Conservation (phyloP, 2,329 filamentous ascomycete genomes). For the Berkeleyomyces rouxiae region DNA sequence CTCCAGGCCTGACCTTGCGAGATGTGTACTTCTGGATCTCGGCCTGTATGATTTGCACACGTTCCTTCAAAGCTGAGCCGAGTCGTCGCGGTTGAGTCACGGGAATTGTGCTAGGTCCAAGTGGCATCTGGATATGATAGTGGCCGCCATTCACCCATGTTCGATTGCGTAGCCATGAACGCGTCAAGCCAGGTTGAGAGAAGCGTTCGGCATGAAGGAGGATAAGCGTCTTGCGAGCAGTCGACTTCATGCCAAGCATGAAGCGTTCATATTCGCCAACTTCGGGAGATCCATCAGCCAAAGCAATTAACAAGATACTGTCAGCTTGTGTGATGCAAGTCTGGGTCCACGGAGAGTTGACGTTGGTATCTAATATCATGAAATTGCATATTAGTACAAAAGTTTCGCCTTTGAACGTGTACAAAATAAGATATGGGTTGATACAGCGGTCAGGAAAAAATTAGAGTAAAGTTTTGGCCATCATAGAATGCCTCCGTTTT, state of each 20-base stretch:
- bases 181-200: constrained; percentile 66
- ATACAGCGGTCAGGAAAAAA: constrained; percentile 44
- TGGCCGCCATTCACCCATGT: constrained; percentile 98
- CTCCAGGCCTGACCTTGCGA: constrained; percentile 70
- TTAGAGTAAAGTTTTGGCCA: constrained; percentile 42
- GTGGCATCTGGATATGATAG: constrained; percentile 82
- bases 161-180: constrained; percentile 79
- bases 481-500: constrained; percentile 33
- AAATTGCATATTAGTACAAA: background rate
- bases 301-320: constrained; percentile 79
- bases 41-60: constrained; percentile 85
- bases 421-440: constrained; percentile 5
- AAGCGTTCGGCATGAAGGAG: constrained; percentile 80
- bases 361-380: constrained; percentile 56
- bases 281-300: constrained; percentile 75
- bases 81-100: constrained; percentile 45
- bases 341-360: constrained; percentile 95
- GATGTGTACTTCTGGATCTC: constrained; percentile 98
- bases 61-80: constrained; percentile 72
- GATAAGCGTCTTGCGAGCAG: constrained; percentile 81
- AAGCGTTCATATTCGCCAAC: constrained; percentile 97
- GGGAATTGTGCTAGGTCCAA: constrained; percentile 7
- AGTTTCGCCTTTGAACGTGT: constrained; percentile 18
- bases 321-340: constrained; percentile 96
- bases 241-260: constrained; percentile 91